These are phyloP conservation scores for Chrysanthemum seticuspe DNA, from an alignment of 129 eudicot species.

Conservation along the genomic window DNA sequence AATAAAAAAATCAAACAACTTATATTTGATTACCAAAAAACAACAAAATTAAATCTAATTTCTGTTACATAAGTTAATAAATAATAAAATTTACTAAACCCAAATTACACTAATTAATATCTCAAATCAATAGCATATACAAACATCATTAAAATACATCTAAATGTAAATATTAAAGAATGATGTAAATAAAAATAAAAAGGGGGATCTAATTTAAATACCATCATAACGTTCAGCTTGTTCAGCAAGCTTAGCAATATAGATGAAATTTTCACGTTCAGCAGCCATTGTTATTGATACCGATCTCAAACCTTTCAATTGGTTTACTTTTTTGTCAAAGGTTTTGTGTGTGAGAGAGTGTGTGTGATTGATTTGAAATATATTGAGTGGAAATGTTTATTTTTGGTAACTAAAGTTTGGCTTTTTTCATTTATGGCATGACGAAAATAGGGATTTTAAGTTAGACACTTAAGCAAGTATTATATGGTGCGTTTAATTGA, in stretches of 20 bases:
- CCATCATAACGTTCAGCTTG: conserved; percentile 62
- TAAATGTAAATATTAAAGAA: neutral
- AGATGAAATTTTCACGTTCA: conserved; percentile 50
- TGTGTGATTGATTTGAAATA: conserved; percentile 13
- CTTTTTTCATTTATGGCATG: no score
- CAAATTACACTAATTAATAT: conserved; percentile 6
- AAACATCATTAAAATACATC: neutral
- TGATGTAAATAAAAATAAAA: conserved; percentile 4
- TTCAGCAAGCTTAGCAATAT: conserved; percentile 52
- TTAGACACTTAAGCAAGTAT: no score
- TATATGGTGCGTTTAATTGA: no score
- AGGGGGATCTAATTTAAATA: conserved; percentile 13
- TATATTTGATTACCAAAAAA: no score
- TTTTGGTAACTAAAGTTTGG: no score
- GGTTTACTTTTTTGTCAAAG: no score
- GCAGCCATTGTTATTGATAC: conserved; percentile 42
- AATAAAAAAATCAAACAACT: no score
- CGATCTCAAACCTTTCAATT: conserved; percentile 33
- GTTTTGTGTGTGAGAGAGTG: conserved; percentile 12
- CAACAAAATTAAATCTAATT: no score
- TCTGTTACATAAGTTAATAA: no score
- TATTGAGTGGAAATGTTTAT: no score
- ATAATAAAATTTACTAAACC: no score
- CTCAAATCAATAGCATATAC: conserved; percentile 1
- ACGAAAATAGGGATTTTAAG: no score